phyloP scores from a whole-genome alignment of 2,329 filamentous ascomycete species.

The Dactylella cylindrospora region DNA sequence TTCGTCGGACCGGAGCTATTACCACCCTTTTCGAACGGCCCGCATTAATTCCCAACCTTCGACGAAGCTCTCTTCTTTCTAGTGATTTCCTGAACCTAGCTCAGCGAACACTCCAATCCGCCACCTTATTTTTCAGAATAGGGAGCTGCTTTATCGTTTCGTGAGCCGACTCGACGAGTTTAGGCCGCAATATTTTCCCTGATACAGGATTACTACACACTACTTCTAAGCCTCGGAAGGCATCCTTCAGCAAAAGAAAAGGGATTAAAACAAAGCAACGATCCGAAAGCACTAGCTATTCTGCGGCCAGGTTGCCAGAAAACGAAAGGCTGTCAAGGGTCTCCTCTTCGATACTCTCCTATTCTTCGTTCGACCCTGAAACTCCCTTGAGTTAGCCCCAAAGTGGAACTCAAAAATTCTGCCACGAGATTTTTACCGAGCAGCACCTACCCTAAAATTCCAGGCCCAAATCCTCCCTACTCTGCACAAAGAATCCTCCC shows the following conservation, averaged over 20 bases:
- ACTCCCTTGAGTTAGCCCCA: slow-evolving; percentile 40
- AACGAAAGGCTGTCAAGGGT: slow-evolving; percentile 4
- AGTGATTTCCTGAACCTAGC: slow-evolving; percentile 1
- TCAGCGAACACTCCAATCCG: slow-evolving; percentile 2
- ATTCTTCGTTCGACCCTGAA: slow-evolving; percentile 27
- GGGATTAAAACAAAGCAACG: slow-evolving; percentile 6
- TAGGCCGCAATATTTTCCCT: background rate
- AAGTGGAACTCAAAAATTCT: slow-evolving; percentile 45
- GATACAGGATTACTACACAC: too few species aligned
- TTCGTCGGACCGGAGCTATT: background rate
- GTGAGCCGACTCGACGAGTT: background rate
- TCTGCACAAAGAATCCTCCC: slow-evolving; percentile 1
- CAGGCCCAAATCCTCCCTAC: slow-evolving; percentile 10
- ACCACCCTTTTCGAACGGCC: background rate
- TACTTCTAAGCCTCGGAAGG: slow-evolving; percentile 10
- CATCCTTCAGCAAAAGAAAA: slow-evolving; percentile 11
- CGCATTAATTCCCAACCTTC: background rate
- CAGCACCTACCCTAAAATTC: slow-evolving; percentile 24
- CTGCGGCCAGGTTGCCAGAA: background rate
- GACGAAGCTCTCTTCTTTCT: background rate
- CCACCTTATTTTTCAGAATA: background rate
- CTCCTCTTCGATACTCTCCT: background rate
- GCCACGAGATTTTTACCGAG: slow-evolving; percentile 42
- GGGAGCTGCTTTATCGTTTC: slow-evolving; percentile 8
- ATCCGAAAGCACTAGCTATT: slow-evolving; percentile 9